These are phyloP conservation scores for Aureobasidium uvarum DNA, from an alignment of 2,329 filamentous ascomycete species.

Conservation along the genomic window DNA sequence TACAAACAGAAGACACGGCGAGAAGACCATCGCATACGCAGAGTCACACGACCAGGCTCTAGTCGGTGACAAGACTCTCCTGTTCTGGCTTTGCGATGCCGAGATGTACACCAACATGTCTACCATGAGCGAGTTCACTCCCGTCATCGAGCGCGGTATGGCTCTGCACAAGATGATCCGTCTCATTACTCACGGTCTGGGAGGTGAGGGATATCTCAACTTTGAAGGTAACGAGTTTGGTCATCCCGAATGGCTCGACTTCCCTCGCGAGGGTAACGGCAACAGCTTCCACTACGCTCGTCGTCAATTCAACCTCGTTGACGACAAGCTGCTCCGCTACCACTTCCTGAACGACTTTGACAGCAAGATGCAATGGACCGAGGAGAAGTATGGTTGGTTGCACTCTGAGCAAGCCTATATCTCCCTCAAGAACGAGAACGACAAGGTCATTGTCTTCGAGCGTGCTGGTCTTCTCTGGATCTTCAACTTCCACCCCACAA, in stretches of 20 bases:
- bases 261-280: slow-evolving; percentile 73
- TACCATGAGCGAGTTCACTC: slow-evolving; percentile 73
- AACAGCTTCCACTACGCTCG: slow-evolving; percentile 49
- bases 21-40: slow-evolving; percentile 97
- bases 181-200: slow-evolving; percentile 83
- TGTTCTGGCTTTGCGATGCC: slow-evolving; percentile 98
- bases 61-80: slow-evolving; percentile 92
- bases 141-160: slow-evolving; percentile 86
- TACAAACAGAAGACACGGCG: slow-evolving; percentile 88
- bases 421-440: slow-evolving; percentile 85
- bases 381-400: slow-evolving; percentile 90
- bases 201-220: slow-evolving; percentile 96
- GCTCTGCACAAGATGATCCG: slow-evolving; percentile 97
- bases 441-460: slow-evolving; percentile 97
- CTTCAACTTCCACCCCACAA: slow-evolving; percentile 89
- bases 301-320: slow-evolving; percentile 87
- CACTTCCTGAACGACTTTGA: slow-evolving; percentile 93
- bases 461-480: slow-evolving; percentile 85
- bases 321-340: slow-evolving; percentile 83
- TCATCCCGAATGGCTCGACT: slow-evolving; percentile 98
- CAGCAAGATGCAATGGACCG: slow-evolving; percentile 80
- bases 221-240: slow-evolving; percentile 99
- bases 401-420: slow-evolving; percentile 83
- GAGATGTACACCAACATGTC: slow-evolving; percentile 99
- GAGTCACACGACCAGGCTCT: slow-evolving; percentile 97